Base-by-base conservation (phyloP, 2,329 filamentous ascomycete genomes). In the Hypoxylon sp. region DNA sequence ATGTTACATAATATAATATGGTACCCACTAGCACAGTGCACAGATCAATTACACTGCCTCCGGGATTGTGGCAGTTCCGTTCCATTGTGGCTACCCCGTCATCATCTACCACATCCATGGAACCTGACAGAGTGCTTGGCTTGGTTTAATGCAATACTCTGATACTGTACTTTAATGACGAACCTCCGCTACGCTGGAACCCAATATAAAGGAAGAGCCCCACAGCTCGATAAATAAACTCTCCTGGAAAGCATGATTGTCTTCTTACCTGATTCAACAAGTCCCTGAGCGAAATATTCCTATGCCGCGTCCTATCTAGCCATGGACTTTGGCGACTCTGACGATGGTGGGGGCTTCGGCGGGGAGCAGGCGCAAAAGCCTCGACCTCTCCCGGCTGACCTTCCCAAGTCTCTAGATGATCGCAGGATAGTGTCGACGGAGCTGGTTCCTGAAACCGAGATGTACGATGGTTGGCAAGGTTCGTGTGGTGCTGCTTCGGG, bases 391-490 rank as follows among this genome's bases (percentile, higher is more conserved):
- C 94, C 94, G 29, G 76, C 82, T 61, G 94, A 99, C 73, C 82
- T 99, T 25, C 94, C 94, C 7, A 94, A 83, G 61, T 96, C 92
- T 8, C 82, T 99, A 46, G 88, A 99, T 71, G 94, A 99, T 75
- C 85, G 94, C 54, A 83, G 87, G 63, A 80, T 80, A 65, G 81
- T 88, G 23, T 82, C 86, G 3, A 78, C 77, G 35, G 84, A 87
- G 56, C 82, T 86, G 58, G 81, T 88, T 47, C 79, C 80, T 27
- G 94, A 97, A 78, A 96, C 92, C 29, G 94, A 97, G 78, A 91
- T 97, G 76, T 99, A 97, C 71, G 94, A 99, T 81, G 94, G 91
- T 63, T 99, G 94, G 94, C 91, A 97, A 86, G 93, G 93, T 79
- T 61, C 56, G 76, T 75, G 51, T 51, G 44, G n/a, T n/a, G n/a